Evolutionary conservation across 2,329 filamentous ascomycete species (phyloP).

Genomic region (Monascus ruber): DNA sequence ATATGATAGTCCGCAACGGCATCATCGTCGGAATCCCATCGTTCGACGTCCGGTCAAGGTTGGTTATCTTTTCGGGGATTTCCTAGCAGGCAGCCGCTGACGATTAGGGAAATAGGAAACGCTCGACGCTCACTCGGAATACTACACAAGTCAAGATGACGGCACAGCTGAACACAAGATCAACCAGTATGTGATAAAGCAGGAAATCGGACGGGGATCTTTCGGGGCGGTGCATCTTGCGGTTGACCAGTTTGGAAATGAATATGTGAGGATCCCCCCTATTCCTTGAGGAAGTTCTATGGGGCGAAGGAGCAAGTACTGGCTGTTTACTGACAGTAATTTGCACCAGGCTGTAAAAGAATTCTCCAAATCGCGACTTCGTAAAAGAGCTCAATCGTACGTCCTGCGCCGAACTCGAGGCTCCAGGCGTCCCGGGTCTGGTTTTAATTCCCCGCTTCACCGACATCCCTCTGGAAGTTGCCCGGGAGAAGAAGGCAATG

Average conservation of each 20-base stretch:
- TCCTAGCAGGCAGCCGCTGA: constrained; percentile 2
- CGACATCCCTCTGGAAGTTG: constrained; percentile 43
- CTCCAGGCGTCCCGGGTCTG: constrained; percentile 42
- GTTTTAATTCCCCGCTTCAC: constrained; percentile 54
- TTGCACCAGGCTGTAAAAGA: constrained; percentile 74
- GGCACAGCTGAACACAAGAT: constrained; percentile 72
- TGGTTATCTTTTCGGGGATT: constrained; percentile 8
- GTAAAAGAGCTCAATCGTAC: constrained; percentile 82
- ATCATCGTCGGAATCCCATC: constrained; percentile 52
- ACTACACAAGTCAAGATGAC: constrained; percentile 73
- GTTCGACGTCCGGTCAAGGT: constrained; percentile 53
- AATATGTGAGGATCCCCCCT: constrained; percentile 60
- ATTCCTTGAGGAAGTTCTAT: background rate
- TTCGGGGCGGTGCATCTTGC: constrained; percentile 90
- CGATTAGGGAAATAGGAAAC: constrained; percentile 55
- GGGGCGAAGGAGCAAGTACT: constrained; percentile 5
- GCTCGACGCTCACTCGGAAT: constrained; percentile 76
- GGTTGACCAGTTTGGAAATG: constrained; percentile 75
- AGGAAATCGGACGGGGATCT: constrained; percentile 93
- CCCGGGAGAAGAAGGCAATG: constrained; percentile 50
- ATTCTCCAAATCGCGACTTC: constrained; percentile 84
- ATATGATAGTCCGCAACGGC: constrained; percentile 53
- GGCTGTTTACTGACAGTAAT: constrained; percentile 1
- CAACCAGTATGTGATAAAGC: constrained; percentile 88
- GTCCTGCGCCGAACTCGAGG: constrained; percentile 58